phyloP scores from a whole-genome alignment of 2,329 filamentous ascomycete genomes.

The Neofusicoccum laricinum region DNA sequence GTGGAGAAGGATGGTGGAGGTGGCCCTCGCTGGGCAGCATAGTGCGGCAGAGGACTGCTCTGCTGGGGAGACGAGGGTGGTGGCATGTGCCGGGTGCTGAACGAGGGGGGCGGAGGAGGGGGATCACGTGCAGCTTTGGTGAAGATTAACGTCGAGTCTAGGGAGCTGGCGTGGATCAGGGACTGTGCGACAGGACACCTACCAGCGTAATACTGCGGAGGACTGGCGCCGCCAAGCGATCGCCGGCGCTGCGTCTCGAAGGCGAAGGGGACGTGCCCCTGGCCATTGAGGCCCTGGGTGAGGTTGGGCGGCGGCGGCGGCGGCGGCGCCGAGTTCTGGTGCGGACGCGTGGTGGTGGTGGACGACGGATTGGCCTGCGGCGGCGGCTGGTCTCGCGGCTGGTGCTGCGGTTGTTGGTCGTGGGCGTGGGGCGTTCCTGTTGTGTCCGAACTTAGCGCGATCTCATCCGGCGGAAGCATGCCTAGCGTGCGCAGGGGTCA shows the following conservation, averaged over 20 bases:
- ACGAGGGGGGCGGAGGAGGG: constrained; percentile 41
- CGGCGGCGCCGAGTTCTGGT: constrained; percentile 16
- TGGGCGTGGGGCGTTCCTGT: constrained; percentile 23
- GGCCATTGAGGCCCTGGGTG: constrained; percentile 6
- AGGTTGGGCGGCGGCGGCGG: constrained; percentile 15
- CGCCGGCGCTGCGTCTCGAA: constrained; percentile 31
- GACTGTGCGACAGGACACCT: constrained; percentile 18
- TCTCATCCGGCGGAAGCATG: constrained; percentile 10
- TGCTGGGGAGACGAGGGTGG: constrained; percentile 49
- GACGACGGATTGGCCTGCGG: constrained; percentile 24
- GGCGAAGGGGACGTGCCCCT: constrained; percentile 14
- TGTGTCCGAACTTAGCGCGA: constrained; percentile 15
- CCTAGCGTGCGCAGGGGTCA: constrained; percentile 14
- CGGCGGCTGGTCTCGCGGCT: constrained; percentile 28
- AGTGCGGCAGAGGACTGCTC: constrained; percentile 34
- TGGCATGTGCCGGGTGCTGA: constrained; percentile 46
- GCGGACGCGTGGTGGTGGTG: constrained; percentile 19
- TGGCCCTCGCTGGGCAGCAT: constrained; percentile 43
- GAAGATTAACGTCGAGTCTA: constrained; percentile 24
- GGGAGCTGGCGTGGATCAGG: constrained; percentile 16
- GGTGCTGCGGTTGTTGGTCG: constrained; percentile 26
- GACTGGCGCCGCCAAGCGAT: constrained; percentile 41
- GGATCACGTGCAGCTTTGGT: constrained; percentile 34
- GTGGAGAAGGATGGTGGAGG: constrained; percentile 45
- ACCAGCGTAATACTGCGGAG: constrained; percentile 35